These are phyloP conservation scores for Russula compacta DNA, from an alignment of 768 basidiomycete genomes.

Conservation along the genomic window DNA sequence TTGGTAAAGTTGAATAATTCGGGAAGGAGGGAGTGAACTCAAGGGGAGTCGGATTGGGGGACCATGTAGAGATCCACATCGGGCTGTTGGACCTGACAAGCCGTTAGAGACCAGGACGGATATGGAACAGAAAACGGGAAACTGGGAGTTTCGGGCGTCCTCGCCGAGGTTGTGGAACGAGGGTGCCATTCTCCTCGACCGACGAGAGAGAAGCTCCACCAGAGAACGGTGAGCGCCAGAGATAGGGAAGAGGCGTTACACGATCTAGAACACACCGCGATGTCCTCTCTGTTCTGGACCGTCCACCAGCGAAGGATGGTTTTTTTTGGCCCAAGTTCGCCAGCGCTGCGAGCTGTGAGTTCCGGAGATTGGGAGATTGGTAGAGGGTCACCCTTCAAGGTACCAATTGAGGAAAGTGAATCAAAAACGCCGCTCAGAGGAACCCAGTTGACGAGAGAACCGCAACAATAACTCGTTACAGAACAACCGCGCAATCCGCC, in stretches of 20 bases:
- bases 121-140: slow-evolving; percentile 5
- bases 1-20: slow-evolving; percentile 21
- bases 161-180: background rate
- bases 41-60: too few species aligned
- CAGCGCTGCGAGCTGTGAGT: background rate
- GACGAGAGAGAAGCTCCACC: slow-evolving; percentile 3
- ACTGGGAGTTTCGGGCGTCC: background rate
- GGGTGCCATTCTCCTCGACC: background rate
- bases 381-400: slow-evolving; percentile 5
- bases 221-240: too few species aligned
- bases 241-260: too few species aligned
- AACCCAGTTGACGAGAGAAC: background rate
- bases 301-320: background rate
- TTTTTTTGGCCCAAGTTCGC: background rate
- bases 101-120: background rate
- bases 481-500: background rate
- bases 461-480: background rate
- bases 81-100: background rate
- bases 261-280: slow-evolving; percentile 3
- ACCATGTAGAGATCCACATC: background rate
- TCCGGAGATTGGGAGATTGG: background rate
- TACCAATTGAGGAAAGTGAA: slow-evolving; percentile 7
- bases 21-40: slow-evolving; percentile 3
- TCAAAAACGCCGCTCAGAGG: slow-evolving; percentile 6
- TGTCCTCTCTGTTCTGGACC: background rate